Percentiles rank a stretch among this genome's conserved stretches.
Conservation (phyloP, 1,284 basidiomycete species). For the Rugosomyces carneus region DNA sequence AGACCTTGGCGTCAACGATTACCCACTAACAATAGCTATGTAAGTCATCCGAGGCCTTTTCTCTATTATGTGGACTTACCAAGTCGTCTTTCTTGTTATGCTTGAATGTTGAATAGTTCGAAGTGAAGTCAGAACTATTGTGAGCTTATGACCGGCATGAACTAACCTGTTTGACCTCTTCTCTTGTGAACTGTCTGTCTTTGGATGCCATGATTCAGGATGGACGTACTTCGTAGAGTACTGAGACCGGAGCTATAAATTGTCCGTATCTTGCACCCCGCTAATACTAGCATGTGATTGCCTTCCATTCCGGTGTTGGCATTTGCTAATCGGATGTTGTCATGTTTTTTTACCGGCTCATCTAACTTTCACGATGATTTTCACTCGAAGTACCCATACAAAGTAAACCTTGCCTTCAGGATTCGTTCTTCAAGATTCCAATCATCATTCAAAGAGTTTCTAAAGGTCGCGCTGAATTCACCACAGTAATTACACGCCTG, state of each 20-base stretch:
- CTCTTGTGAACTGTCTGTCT: slow-evolving; percentile 29
- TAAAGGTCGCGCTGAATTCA: no score
- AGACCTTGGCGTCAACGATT: slow-evolving; percentile 80
- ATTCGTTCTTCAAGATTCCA: no score
- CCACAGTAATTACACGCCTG: no score
- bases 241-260: background rate
- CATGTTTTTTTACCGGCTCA: no score
- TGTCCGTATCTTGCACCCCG: background rate
- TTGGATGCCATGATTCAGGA: slow-evolving; percentile 12
- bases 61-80: slow-evolving; percentile 6
- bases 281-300: slow-evolving; percentile 14
- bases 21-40: slow-evolving; percentile 61
- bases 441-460: no score
- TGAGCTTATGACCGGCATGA: background rate
- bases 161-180: slow-evolving; percentile 49
- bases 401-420: no score
- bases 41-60: background rate
- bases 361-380: no score
- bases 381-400: no score
- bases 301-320: background rate
- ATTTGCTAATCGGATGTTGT: background rate
- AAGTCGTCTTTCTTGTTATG: slow-evolving; percentile 17
- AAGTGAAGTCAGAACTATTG: slow-evolving; percentile 3
- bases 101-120: slow-evolving; percentile 1
- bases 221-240: background rate